Evolutionary conservation across 495 filamentous ascomycete genomes (phyloP).

Genomic region (Parmelia sp.): DNA sequence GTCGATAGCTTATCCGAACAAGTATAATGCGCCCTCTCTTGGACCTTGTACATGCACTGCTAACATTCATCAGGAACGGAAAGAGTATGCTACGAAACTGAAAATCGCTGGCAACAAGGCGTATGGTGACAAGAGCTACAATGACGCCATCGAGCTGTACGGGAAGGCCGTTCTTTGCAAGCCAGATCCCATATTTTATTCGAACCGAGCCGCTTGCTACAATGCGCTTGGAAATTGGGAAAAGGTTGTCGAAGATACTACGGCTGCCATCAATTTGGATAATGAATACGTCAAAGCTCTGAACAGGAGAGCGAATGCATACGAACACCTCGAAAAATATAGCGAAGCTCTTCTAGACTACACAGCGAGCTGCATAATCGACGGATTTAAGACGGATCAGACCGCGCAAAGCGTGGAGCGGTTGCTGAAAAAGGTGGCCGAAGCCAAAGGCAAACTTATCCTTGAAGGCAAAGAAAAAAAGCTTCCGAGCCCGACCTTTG

Average conservation of each 20-base stretch:
- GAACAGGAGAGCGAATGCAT: conserved; percentile 91
- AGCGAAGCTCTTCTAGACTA: conserved; percentile 95
- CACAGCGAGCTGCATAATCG: conserved; percentile 98
- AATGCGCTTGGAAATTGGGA: conserved; percentile 89
- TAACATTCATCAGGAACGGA: conserved; percentile 43
- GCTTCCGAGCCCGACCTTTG: conserved; percentile 89
- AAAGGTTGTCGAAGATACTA: conserved; percentile 95
- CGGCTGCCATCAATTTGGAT: conserved; percentile 84
- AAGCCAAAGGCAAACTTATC: conserved; percentile 83
- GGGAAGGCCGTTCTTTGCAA: conserved; percentile 94
- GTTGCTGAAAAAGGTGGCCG: conserved; percentile 93
- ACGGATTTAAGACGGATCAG: conserved; percentile 82
- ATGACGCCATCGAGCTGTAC: conserved; percentile 87
- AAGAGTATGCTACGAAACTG: conserved; percentile 79
- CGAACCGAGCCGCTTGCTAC: conserved; percentile 95
- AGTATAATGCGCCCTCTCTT: conserved; percentile 36
- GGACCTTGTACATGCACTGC: not conserved
- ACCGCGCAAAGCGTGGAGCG: conserved; percentile 87
- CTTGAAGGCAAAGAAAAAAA: conserved; percentile 70
- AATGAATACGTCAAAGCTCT: conserved; percentile 96
- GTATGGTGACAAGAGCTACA: conserved; percentile 86
- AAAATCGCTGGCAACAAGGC: conserved; percentile 96
- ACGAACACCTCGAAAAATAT: conserved; percentile 84
- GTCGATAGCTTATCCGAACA: conserved; percentile 64
- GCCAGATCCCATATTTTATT: conserved; percentile 96